Conservation (phyloP, 2,329 filamentous ascomycete genomes). For the Falciphora oryzae region DNA sequence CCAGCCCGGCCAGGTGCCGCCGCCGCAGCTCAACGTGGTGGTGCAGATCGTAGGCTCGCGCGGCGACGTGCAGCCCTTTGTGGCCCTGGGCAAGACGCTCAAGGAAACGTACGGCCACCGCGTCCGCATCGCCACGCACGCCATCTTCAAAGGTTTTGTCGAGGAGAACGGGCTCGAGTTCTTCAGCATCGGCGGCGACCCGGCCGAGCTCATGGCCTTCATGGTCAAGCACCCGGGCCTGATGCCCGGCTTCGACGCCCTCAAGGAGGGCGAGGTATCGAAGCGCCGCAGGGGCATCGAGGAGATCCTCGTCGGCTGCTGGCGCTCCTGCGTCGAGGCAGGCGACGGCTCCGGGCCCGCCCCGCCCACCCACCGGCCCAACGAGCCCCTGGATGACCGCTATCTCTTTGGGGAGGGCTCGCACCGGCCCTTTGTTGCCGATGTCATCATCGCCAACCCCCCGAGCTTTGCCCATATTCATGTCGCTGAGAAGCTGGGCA, state of each 20-base stretch:
- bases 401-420: background rate
- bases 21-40: slow-evolving; percentile 61
- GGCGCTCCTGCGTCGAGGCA: slow-evolving; percentile 74
- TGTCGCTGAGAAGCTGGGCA: slow-evolving; percentile 57
- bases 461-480: slow-evolving; percentile 62
- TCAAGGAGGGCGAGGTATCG: slow-evolving; percentile 71
- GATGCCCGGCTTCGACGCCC: slow-evolving; percentile 73
- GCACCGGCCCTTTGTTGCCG: slow-evolving; percentile 56
- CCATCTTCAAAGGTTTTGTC: slow-evolving; percentile 62
- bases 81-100: slow-evolving; percentile 61
- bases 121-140: slow-evolving; percentile 68
- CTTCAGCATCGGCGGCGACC: slow-evolving; percentile 71
- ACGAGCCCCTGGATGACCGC: slow-evolving; percentile 4
- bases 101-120: slow-evolving; percentile 63
- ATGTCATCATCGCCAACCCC: slow-evolving; percentile 59
- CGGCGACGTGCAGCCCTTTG: slow-evolving; percentile 71
- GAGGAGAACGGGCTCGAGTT: slow-evolving; percentile 68
- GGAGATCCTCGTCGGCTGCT: slow-evolving; percentile 77
- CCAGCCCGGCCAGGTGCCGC: slow-evolving; percentile 49
- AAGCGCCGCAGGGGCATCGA: slow-evolving; percentile 69
- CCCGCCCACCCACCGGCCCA: slow-evolving; percentile 3
- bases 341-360: slow-evolving; percentile 11
- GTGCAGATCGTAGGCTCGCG: slow-evolving; percentile 71
- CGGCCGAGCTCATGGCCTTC: slow-evolving; percentile 73
- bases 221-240: slow-evolving; percentile 88